phyloP scores from a whole-genome alignment of 2,329 filamentous ascomycete genomes.

The Ramichloridium luteum region DNA sequence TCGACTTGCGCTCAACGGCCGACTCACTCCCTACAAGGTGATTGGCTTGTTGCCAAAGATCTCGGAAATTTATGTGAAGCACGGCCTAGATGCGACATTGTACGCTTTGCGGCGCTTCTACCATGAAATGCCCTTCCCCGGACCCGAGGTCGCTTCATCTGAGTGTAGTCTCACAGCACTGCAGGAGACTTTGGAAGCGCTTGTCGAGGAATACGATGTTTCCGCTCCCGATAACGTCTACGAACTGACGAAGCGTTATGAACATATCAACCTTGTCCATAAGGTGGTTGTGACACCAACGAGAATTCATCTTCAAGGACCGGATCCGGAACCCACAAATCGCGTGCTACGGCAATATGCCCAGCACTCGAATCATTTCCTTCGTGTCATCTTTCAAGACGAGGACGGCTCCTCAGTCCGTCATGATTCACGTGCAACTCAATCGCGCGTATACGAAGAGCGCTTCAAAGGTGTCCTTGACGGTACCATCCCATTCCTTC shows the following conservation, averaged over 20 bases:
- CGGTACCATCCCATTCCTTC: constrained; percentile 45
- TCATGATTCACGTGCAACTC: constrained; percentile 41
- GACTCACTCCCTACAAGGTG: constrained; percentile 45
- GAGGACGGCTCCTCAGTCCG: constrained; percentile 56
- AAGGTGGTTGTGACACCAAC: constrained; percentile 29
- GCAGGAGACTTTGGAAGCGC: constrained; percentile 27
- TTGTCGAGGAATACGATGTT: constrained; percentile 29
- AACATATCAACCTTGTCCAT: constrained; percentile 26
- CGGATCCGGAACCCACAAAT: constrained; percentile 52
- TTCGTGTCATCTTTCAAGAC: constrained; percentile 61
- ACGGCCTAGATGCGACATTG: constrained; percentile 18
- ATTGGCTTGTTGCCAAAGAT: constrained; percentile 36
- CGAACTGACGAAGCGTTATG: constrained; percentile 22
- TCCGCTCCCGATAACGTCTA: constrained; percentile 18
- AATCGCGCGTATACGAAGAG: constrained; percentile 40
- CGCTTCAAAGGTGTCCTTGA: constrained; percentile 51
- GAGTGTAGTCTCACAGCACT: constrained; percentile 26
- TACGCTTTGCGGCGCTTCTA: constrained; percentile 44
- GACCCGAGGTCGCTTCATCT: constrained; percentile 27
- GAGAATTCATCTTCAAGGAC: constrained; percentile 32
- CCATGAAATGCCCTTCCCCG: constrained; percentile 42
- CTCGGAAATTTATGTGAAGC: constrained; percentile 19
- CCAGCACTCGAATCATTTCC: constrained; percentile 48
- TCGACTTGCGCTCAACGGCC: constrained; percentile 50
- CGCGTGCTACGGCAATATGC: constrained; percentile 56